Base-by-base conservation (phyloP, 768 basidiomycete species). In the Leccinum broughii region DNA sequence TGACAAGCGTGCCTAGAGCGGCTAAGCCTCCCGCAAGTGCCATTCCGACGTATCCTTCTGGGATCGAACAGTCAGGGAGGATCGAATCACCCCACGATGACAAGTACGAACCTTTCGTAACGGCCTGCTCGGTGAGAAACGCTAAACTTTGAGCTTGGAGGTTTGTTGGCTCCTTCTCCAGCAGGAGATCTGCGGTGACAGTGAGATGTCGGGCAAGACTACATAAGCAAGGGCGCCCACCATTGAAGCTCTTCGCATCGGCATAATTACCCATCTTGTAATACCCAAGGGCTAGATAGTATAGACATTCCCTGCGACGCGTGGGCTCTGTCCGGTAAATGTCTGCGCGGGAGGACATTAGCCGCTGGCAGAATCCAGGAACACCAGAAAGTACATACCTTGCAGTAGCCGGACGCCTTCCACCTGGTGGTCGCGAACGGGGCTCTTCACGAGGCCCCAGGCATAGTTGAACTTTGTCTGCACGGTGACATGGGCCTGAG, bases 11-110 rank as follows among this genome's bases (percentile, higher is more conserved):
- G 55, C 93, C 91, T 22, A 96, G 68, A 14, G 96, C 95, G 14
- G 92, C 94, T 46, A 84, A 89, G 57, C 95, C 93, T 54, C 95
- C 95, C 20, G 88, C 93, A 48, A 99, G 81, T 14, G 95, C 97
- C 89, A 99, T 94, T 51, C 97, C 97, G 54, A 98, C 92, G 73
- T 98, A 98, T n/a, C 95, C 95, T 75, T 99, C 96, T 95, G 73
- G 6, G 37, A 53, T 54, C 30, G 32, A 51, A 54, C 46, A 37
- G 51, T 62, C 13, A 58, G 30, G 50, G 17, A 28, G 39, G 34
- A 10, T 50, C 3, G 11, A 24, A 30, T 35, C 24, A 32, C n/a
- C 8, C 15, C 28, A 34, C n/a, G 56, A 28, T 14, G 5, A 17
- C 11, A 41, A 57, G 32, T 17, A 73, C 80, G 41, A 65, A 92